These are phyloP conservation scores for Pythium phragmiticola DNA, from an alignment of 352 stramenopile genomes.

Conservation along the genomic window DNA sequence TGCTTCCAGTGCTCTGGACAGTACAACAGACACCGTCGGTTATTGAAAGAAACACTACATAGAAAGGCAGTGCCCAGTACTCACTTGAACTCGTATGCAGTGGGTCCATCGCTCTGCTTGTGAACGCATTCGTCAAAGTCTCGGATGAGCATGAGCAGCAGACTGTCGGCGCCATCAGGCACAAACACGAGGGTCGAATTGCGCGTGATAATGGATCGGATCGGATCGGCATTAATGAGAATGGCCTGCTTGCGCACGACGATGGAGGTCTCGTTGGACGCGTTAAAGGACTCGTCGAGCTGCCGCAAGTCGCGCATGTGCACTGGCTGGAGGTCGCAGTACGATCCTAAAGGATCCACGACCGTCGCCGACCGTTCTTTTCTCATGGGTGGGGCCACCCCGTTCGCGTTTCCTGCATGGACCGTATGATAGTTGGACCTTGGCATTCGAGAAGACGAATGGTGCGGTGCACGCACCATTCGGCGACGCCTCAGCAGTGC, in stretches of 20 bases:
- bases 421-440: not conserved
- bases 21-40: not conserved
- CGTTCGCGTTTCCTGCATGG: not conserved
- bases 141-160: conserved; percentile 41
- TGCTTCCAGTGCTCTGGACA: conserved; percentile 27
- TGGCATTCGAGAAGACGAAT: not conserved
- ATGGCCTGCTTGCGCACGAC: conserved; percentile 44
- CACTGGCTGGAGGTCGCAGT: conserved; percentile 40
- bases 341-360: conserved; percentile 23
- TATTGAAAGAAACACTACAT: not conserved
- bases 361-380: conserved; percentile 11
- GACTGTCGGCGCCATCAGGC: conserved; percentile 41
- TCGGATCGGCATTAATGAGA: conserved; percentile 48
- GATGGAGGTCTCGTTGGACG: conserved; percentile 36
- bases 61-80: not conserved
- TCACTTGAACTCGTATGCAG: conserved; percentile 37
- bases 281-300: conserved; percentile 37
- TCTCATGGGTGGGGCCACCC: not conserved
- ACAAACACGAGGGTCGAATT: conserved; percentile 43
- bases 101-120: conserved; percentile 14
- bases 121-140: conserved; percentile 38
- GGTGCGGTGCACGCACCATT: not conserved
- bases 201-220: conserved; percentile 47
- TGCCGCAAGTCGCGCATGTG: conserved; percentile 48
- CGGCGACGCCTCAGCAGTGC: conserved; percentile 18